Conservation (phyloP, 768 basidiomycete genomes). For the Amyloporia xantha region DNA sequence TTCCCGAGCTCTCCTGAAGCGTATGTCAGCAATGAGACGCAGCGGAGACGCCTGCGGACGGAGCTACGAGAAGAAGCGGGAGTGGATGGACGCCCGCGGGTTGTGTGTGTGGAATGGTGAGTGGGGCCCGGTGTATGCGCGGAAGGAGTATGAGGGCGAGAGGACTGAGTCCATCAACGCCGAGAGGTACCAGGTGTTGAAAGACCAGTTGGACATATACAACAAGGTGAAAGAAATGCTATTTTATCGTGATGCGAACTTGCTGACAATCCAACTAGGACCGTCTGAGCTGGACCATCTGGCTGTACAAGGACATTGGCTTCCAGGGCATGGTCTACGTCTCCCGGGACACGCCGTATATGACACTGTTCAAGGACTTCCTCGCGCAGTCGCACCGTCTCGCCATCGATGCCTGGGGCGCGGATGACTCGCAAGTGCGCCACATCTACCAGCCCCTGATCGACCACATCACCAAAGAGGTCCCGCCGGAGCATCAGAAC, state of each 20-base stretch:
- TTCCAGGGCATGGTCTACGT: slow-evolving; percentile 83
- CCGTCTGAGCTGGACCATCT: slow-evolving; percentile 74
- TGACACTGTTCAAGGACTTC: slow-evolving; percentile 61
- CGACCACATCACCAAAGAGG: slow-evolving; percentile 52
- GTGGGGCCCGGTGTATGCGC: slow-evolving; percentile 81
- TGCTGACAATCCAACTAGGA: slow-evolving; percentile 13
- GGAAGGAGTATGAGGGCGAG: slow-evolving; percentile 44
- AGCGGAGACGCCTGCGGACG: slow-evolving; percentile 44
- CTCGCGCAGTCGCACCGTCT: slow-evolving; percentile 74
- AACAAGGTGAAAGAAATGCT: slow-evolving; percentile 34
- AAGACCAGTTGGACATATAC: slow-evolving; percentile 72
- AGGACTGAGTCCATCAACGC: slow-evolving; percentile 63
- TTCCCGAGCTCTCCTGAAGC: slow-evolving; percentile 56
- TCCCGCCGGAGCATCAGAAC: slow-evolving; percentile 40
- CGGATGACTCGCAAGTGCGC: slow-evolving; percentile 51
- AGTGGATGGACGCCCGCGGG: slow-evolving; percentile 66
- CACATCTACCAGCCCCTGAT: slow-evolving; percentile 61
- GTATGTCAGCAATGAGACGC: slow-evolving; percentile 49
- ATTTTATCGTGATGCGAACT: neutral
- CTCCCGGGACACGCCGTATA: slow-evolving; percentile 63
- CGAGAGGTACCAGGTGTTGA: slow-evolving; percentile 57
- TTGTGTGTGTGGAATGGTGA: slow-evolving; percentile 78
- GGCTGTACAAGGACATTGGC: slow-evolving; percentile 84
- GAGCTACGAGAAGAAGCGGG: slow-evolving; percentile 68
- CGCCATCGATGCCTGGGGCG: slow-evolving; percentile 75